Evolutionary conservation across 345 rosid species (phyloP).

Genomic region (Populus euphratica): DNA sequence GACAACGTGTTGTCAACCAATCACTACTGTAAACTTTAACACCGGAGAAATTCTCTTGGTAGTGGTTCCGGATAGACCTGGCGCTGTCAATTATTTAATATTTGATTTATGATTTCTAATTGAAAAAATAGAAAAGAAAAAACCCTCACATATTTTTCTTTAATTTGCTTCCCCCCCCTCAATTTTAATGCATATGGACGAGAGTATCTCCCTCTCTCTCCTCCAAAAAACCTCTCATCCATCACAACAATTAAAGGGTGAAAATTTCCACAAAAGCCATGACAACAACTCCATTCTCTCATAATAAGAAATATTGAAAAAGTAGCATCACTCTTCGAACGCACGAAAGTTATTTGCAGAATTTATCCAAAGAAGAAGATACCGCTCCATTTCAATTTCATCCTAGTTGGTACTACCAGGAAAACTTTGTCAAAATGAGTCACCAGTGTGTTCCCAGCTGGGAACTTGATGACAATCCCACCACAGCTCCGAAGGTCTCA

Average conservation of each 20-base stretch:
- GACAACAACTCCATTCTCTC: slow-evolving; percentile 3
- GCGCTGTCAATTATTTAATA: background rate
- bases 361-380: background rate
- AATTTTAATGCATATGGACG: slow-evolving; percentile 8
- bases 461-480: slow-evolving; percentile 50
- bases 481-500: slow-evolving; percentile 18
- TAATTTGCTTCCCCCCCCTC: background rate
- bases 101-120: background rate
- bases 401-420: background rate
- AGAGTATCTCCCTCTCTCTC: background rate
- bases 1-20: too few species aligned
- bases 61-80: background rate
- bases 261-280: background rate
- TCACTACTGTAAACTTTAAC: background rate
- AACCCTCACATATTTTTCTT: background rate
- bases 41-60: background rate
- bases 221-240: background rate
- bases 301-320: background rate
- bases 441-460: slow-evolving; percentile 78
- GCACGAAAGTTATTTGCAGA: background rate
- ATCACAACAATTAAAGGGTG: background rate
- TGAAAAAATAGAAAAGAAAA: background rate
- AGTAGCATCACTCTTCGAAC: background rate
- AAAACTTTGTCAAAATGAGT: slow-evolving; percentile 41
- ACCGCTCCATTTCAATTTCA: background rate